These are phyloP conservation scores for Phaeomoniella chlamydospora DNA, from an alignment of 2,329 filamentous ascomycete genomes.

Conservation along the genomic window DNA sequence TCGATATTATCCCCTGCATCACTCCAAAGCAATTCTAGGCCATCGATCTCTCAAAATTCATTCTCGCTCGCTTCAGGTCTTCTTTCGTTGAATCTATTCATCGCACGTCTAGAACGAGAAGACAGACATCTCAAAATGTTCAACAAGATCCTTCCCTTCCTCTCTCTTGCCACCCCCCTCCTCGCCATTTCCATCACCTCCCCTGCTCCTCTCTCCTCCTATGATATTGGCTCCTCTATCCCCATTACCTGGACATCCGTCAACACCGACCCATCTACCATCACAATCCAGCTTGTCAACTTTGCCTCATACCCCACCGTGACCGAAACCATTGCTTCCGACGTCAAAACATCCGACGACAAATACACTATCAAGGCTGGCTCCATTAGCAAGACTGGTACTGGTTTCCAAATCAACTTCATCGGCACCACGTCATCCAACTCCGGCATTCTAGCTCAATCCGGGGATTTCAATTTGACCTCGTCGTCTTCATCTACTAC, in stretches of 20 bases:
- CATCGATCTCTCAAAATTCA: too few relatives aligned
- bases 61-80: too few relatives aligned
- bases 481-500: slow-evolving; percentile 4
- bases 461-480: slow-evolving; percentile 17
- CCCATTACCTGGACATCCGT: slow-evolving; percentile 8
- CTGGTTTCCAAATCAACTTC: slow-evolving; percentile 27
- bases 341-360: slow-evolving; percentile 19
- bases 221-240: slow-evolving; percentile 10
- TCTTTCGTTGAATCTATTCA: too few relatives aligned
- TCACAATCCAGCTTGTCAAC: slow-evolving; percentile 28
- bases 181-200: slow-evolving; percentile 6
- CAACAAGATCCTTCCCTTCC: not conserved
- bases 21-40: too few relatives aligned
- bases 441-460: slow-evolving; percentile 27
- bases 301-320: slow-evolving; percentile 19
- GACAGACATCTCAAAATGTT: not conserved
- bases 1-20: too few relatives aligned
- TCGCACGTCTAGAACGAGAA: too few relatives aligned
- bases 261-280: slow-evolving; percentile 20
- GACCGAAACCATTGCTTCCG: slow-evolving; percentile 16
- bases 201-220: slow-evolving; percentile 3
- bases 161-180: slow-evolving; percentile 1
- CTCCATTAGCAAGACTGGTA: slow-evolving; percentile 4
- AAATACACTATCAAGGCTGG: slow-evolving; percentile 20
- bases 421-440: slow-evolving; percentile 16